phyloP scores from a whole-genome alignment of 345 rosid genomes.

The Lepidium sativum region DNA sequence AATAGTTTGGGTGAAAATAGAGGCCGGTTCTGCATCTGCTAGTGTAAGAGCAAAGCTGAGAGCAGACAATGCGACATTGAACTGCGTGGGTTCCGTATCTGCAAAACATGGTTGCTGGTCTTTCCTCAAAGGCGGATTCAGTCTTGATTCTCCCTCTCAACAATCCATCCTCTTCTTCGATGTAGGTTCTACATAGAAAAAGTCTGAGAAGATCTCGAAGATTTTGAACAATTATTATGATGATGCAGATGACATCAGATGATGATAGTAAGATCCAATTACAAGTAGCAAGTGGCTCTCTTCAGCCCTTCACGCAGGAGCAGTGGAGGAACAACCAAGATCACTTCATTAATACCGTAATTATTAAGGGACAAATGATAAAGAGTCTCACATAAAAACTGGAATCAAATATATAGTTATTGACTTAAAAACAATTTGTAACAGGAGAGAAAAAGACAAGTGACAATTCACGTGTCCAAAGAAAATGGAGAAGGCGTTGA shows the following conservation, averaged over 20 bases:
- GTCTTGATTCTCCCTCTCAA: conserved; percentile 42
- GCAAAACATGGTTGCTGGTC: conserved; percentile 81
- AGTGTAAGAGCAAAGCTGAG: conserved; percentile 53
- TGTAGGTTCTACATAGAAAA: conserved; percentile 23
- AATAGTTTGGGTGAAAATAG: conserved; percentile 50
- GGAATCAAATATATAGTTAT: no score
- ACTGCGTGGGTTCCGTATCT: conserved; percentile 63
- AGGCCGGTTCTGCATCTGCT: conserved; percentile 38
- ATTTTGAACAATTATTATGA: neutral
- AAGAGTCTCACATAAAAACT: no score
- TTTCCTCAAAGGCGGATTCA: conserved; percentile 88
- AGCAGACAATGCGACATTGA: conserved; percentile 29
- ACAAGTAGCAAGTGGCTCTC: conserved; percentile 39
- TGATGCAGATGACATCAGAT: conserved; percentile 31
- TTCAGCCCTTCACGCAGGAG: conserved; percentile 63
- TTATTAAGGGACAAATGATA: no score
- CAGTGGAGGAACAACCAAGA: conserved; percentile 69
- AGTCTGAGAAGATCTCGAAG: neutral
- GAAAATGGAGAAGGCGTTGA: conserved; percentile 42
- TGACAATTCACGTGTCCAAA: conserved; percentile 56
- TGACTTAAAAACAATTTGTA: no score
- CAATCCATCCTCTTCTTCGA: conserved; percentile 41
- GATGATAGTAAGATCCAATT: conserved; percentile 27
- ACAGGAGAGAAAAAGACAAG: conserved; percentile 59
- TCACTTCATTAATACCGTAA: conserved; percentile 44